Base-by-base conservation (phyloP, 257 asterid genomes). In the Salvia splendens region DNA sequence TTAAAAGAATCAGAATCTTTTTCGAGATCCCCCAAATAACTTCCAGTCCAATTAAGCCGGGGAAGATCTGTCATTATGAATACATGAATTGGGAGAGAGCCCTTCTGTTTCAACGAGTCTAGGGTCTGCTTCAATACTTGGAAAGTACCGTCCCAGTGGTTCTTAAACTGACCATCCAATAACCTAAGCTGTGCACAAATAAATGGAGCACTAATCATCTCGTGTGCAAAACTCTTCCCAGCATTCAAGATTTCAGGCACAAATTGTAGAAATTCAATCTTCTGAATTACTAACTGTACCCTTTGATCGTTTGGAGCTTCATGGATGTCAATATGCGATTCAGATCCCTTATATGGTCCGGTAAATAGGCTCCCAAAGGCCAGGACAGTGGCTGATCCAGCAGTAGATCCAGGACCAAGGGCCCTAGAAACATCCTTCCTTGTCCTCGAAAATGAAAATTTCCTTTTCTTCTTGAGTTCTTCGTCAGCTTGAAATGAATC, bases 1-100 rank as follows among this genome's bases (percentile, higher is more conserved):
- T 80, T 90, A 61, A 72, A 79, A 40, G 76, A 65, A 71, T 77
- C 84, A 1, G 80, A 74, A 71, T 84, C 90, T 69, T 85, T 76
- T 7, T 75, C 73, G 55, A 90, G 67, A 67, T 81, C 82, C 40
- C 91, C 97, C 72, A 93, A 81, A 81, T 85, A 93, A 70, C 69
- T 86, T 40, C 89, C 95, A 0, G 88, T 86, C 95, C 97, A 88
- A 62, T 90, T 81, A 74, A 66, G 40, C 78, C 40, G 56, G 28
- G 92, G 94, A 67, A 93, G 96, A 78, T 93, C 99, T 68, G 98
- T 92, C 98, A 93, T 93, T 54, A 93, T 73, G 67, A 90, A 90
- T 57, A 88, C 61, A 68, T 86, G 93, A 81, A 93, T 69, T 3
- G 92, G 96, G 69, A 72, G 86, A 46, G 85, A 74, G 24, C 70